Conservation (phyloP, 2,329 filamentous ascomycete species). For the Calonectria ilicicola region DNA sequence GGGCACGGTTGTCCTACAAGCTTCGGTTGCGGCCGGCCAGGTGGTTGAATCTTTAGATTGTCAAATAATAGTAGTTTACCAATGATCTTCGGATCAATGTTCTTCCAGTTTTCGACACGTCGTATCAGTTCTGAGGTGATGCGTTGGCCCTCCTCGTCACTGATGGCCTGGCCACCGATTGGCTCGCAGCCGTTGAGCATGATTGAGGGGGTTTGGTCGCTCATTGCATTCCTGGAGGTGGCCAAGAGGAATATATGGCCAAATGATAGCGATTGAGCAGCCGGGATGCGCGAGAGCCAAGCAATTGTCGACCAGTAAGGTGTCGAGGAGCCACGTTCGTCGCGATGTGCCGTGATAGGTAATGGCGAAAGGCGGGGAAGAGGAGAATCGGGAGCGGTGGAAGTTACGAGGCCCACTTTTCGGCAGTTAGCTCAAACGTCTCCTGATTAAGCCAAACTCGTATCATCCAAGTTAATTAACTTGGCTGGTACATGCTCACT, state of each 20-base stretch:
- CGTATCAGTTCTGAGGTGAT: not conserved
- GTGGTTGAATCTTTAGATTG: not conserved
- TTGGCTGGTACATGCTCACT: not conserved
- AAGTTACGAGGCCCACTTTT: constrained; percentile 2
- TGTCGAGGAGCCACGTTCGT: constrained; percentile 1
- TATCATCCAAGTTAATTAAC: not conserved
- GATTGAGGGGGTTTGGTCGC: not conserved
- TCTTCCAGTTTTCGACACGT: constrained; percentile 8
- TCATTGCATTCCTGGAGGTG: not conserved
- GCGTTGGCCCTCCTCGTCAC: not conserved
- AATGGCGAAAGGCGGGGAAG: constrained; percentile 4
- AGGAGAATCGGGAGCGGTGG: constrained; percentile 1
- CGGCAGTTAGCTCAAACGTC: not conserved
- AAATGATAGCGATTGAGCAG: not conserved
- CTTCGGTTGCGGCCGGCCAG: not conserved
- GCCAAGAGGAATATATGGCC: not conserved
- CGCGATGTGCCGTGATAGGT: not conserved
- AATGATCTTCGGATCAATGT: constrained; percentile 1
- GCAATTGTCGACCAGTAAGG: not conserved
- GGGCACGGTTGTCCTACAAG: not conserved
- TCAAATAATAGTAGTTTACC: not conserved
- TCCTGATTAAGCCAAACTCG: constrained; percentile 2
- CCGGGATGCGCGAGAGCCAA: not conserved
- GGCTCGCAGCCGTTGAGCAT: not conserved
- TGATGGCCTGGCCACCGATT: not conserved